Evolutionary conservation across 192 early-diverging fungal species (phyloP).

Genomic region (Gonapodya prolifera): DNA sequence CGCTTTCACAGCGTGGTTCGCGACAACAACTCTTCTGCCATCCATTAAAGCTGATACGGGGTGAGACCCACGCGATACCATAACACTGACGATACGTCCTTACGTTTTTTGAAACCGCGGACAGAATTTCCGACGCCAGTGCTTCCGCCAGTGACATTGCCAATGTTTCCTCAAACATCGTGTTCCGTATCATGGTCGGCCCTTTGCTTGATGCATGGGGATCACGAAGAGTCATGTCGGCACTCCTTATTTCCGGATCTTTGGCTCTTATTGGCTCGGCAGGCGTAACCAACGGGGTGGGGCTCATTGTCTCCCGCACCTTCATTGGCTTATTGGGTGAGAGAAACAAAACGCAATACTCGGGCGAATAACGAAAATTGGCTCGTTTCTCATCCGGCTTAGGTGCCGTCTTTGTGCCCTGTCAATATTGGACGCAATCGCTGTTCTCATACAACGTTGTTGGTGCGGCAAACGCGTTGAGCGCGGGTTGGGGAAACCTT

Average conservation of each 20-base stretch:
- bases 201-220: slow-evolving; percentile 21
- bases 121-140: slow-evolving; percentile 14
- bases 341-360: neutral
- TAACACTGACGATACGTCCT: neutral
- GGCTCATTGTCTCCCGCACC: slow-evolving; percentile 27
- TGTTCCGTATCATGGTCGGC: slow-evolving; percentile 36
- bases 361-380: neutral
- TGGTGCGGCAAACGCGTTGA: slow-evolving; percentile 53
- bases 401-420: neutral
- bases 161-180: slow-evolving; percentile 40
- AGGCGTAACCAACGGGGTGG: slow-evolving; percentile 25
- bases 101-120: too few relatives aligned
- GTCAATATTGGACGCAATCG: slow-evolving; percentile 44
- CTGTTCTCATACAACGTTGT: slow-evolving; percentile 43
- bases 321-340: slow-evolving; percentile 51
- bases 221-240: slow-evolving; percentile 34
- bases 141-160: slow-evolving; percentile 29
- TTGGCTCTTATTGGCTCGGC: slow-evolving; percentile 35
- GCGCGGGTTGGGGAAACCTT: slow-evolving; percentile 58
- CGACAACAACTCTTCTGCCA: slow-evolving; percentile 38
- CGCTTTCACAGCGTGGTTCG: slow-evolving; percentile 35
- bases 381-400: neutral
- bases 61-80: too few relatives aligned
- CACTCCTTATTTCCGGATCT: slow-evolving; percentile 34
- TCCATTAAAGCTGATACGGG: slow-evolving; percentile 41